A percentile compares a stretch with the other conserved stretches of the same genome.
Conservation (phyloP, 2,329 filamentous ascomycete species). For the Onygena corvina region DNA sequence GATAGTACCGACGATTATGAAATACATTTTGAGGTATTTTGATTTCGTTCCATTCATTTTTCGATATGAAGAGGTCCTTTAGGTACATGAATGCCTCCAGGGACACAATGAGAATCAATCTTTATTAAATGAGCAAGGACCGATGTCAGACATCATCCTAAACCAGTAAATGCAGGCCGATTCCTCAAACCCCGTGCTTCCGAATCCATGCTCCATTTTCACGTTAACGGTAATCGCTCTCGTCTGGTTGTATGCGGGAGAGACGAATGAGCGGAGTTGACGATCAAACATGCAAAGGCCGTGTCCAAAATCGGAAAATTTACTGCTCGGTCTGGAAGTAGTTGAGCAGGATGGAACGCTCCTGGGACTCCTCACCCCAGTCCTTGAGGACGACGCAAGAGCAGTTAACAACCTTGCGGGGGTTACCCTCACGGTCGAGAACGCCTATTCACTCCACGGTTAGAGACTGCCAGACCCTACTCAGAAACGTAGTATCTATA, state of each 20-base stretch:
- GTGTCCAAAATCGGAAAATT: slow-evolving; percentile 13
- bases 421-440: slow-evolving; percentile 97
- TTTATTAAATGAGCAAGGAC: neutral
- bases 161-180: neutral
- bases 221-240: neutral
- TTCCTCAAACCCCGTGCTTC: neutral
- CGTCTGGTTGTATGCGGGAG: neutral
- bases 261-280: neutral
- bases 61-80: neutral
- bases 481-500: slow-evolving; percentile 9
- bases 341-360: slow-evolving; percentile 98
- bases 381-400: slow-evolving; percentile 99
- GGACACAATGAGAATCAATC: neutral
- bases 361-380: slow-evolving; percentile 99
- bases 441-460: slow-evolving; percentile 52
- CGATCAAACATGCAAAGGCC: neutral
- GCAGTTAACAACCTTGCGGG: slow-evolving; percentile 99
- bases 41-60: neutral
- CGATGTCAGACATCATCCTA: neutral
- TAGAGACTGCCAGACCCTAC: neutral
- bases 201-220: neutral
- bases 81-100: neutral
- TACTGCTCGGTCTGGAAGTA: slow-evolving; percentile 86
- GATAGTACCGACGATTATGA: no score
- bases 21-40: neutral